A percentile compares a stretch with the other conserved stretches of the same genome.
phyloP scores from a whole-genome alignment of 2,329 filamentous ascomycete species.

The Teratosphaeria zuluensis region DNA sequence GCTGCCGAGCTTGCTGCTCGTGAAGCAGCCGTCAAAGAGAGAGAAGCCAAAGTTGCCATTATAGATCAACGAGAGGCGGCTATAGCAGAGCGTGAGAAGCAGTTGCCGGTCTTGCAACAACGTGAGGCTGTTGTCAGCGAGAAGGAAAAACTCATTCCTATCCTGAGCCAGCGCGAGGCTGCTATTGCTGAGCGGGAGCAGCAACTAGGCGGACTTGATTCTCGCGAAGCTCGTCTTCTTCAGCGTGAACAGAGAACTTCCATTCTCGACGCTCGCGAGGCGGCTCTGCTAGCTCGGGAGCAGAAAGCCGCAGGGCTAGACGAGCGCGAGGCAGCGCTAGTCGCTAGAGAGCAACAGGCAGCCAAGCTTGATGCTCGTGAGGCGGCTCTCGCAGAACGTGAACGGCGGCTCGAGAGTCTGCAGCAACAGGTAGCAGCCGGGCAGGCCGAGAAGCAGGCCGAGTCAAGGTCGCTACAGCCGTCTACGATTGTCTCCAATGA shows the following conservation, averaged over 20 bases:
- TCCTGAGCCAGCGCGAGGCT: neutral
- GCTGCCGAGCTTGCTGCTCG: neutral
- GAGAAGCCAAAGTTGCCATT: neutral
- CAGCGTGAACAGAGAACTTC: neutral
- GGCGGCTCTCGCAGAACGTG: neutral
- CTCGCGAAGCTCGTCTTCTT: neutral
- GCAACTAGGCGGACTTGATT: neutral
- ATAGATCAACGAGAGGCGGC: neutral
- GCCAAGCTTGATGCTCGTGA: neutral
- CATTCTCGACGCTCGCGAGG: neutral
- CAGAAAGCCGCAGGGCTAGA: neutral
- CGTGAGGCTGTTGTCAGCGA: neutral
- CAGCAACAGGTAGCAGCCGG: neutral
- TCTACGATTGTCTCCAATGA: constrained; percentile 32
- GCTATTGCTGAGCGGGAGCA: neutral
- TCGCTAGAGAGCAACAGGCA: neutral
- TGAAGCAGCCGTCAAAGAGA: neutral
- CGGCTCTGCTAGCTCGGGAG: neutral
- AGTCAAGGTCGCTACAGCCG: constrained; percentile 6
- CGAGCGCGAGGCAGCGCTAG: neutral
- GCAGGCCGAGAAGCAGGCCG: neutral
- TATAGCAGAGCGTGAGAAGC: neutral
- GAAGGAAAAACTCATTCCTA: neutral
- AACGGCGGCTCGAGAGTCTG: neutral
- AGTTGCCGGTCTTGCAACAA: neutral